Base-by-base conservation (phyloP, 73 alveolate species). In the Paramecium pentaurelia region DNA sequence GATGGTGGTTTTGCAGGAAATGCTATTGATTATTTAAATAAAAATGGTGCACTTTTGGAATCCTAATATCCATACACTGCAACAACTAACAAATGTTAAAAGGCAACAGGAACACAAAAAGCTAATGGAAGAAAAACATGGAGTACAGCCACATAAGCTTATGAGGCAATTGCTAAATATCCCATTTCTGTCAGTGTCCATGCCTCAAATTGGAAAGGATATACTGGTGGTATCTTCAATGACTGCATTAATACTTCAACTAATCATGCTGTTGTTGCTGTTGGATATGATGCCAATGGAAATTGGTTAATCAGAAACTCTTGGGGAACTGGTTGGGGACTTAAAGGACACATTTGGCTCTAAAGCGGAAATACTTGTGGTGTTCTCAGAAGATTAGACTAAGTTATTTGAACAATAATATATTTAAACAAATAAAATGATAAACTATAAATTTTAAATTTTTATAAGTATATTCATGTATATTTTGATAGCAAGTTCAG, bases 291-390 rank as follows among this genome's bases (percentile, higher is more conserved):
- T 45, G 86, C 47, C 6, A 42, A 60, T 42, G 93, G 59, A 37
- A 96, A 90, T 94, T 93, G 95, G 95, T 92, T 90, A 92, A 95
- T 97, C 93, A 97, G 94, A 97, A 97, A 97, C 96, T 96, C 99
- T 32, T 97, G 99, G 98, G 99, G 99, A 32, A 71, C 98, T 25
- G 8, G 94, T 60, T 97, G 99, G 99, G 99, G 99, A 42, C 98
- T 92, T 14, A 45, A 71, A 25, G 99, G 99, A 27, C 97, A 94
- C 97, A 88, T 96, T 95, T 95, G 95, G 92, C 91, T 97, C 60
- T 58, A 71, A 30, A 83, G 71, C 18, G 96, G 95, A 71, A 93
- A 93, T 80, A 77, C 95, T 47, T 92, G 96, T 16, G 94, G 93
- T 22, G 96, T 89, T 40, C 77, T 80, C 1, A 80, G 91, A 80